Conservation (phyloP, 805 yeast species). For the Cyberlindnera saturnus region DNA sequence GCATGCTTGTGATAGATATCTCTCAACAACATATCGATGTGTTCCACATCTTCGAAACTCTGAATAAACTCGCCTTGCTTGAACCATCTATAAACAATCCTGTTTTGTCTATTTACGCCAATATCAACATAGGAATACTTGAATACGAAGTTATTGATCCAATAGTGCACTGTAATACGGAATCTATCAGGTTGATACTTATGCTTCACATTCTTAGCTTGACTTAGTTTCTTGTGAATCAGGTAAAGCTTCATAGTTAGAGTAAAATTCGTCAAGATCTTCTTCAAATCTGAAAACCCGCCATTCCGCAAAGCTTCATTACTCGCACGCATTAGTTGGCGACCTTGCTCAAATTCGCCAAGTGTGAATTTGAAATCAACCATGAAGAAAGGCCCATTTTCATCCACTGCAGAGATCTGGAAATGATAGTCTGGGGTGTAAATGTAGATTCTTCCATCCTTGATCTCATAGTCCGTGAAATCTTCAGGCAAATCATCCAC, state of each 20-base stretch:
- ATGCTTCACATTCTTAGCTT: slow-evolving; percentile 50
- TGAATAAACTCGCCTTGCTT: slow-evolving; percentile 46
- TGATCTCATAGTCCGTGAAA: slow-evolving; percentile 57
- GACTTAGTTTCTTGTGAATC: slow-evolving; percentile 50
- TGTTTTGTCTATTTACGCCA: slow-evolving; percentile 44
- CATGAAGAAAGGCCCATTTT: slow-evolving; percentile 64
- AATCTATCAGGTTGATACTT: slow-evolving; percentile 49
- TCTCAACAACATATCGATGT: slow-evolving; percentile 32
- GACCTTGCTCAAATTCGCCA: slow-evolving; percentile 19
- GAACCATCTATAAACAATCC: slow-evolving; percentile 55
- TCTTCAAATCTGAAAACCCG: slow-evolving; percentile 49
- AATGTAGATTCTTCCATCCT: slow-evolving; percentile 66
- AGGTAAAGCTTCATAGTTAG: slow-evolving; percentile 59
- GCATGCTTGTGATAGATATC: slow-evolving; percentile 36
- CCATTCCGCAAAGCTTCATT: slow-evolving; percentile 43
- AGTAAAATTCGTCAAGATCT: slow-evolving; percentile 51
- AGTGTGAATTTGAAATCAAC: slow-evolving; percentile 60
- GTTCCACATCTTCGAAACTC: slow-evolving; percentile 25
- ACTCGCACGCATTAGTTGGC: slow-evolving; percentile 46
- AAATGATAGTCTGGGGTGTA: slow-evolving; percentile 64
- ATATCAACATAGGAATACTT: slow-evolving; percentile 54
- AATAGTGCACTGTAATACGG: slow-evolving; percentile 53
- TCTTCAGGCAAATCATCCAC: slow-evolving; percentile 54
- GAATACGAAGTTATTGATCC: slow-evolving; percentile 47
- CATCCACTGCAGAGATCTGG: slow-evolving; percentile 71